Conservation (phyloP, 2,329 filamentous ascomycete species). For the Aspergillus fijiensis region DNA sequence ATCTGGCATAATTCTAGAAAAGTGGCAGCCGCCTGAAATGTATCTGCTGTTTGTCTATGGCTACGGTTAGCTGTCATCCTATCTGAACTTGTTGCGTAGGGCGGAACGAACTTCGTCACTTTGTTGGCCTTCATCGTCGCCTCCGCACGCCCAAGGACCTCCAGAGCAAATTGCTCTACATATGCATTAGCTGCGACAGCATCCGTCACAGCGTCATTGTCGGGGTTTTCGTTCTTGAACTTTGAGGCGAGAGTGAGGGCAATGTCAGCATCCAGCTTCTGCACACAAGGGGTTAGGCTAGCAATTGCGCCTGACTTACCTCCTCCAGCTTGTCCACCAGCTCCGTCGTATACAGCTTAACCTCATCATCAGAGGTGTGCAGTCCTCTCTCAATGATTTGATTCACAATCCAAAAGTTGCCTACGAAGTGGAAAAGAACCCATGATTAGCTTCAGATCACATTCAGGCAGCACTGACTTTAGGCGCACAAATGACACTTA, state of each 20-base stretch:
- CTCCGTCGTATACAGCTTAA: slow-evolving; percentile 73
- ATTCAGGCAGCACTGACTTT: not conserved
- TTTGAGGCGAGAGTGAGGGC: slow-evolving; percentile 30
- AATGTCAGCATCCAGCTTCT: slow-evolving; percentile 10
- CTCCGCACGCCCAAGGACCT: slow-evolving; percentile 83
- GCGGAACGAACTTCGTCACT: slow-evolving; percentile 64
- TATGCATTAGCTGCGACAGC: slow-evolving; percentile 86
- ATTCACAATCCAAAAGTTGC: slow-evolving; percentile 89
- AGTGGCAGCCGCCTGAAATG: slow-evolving; percentile 86
- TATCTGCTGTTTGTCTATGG: slow-evolving; percentile 81
- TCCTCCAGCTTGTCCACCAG: slow-evolving; percentile 91
- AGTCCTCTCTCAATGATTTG: slow-evolving; percentile 80
- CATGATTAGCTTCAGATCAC: slow-evolving; percentile 20
- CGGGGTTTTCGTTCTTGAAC: slow-evolving; percentile 70
- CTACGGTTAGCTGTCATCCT: slow-evolving; percentile 7
- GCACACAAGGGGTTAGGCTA: not conserved
- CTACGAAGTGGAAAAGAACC: slow-evolving; percentile 44
- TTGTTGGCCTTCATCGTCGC: slow-evolving; percentile 78
- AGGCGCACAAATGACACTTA: slow-evolving; percentile 49
- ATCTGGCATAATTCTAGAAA: slow-evolving; percentile 87
- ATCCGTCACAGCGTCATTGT: slow-evolving; percentile 81
- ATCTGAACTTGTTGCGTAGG: slow-evolving; percentile 10
- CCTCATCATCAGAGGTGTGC: slow-evolving; percentile 75
- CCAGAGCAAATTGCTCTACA: slow-evolving; percentile 88
- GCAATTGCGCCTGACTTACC: slow-evolving; percentile 44